Evolutionary conservation across 108 stramenopile species (phyloP), one percentile per base, ranked within the genome.

Genomic region (Nitzschia sp.): DNA sequence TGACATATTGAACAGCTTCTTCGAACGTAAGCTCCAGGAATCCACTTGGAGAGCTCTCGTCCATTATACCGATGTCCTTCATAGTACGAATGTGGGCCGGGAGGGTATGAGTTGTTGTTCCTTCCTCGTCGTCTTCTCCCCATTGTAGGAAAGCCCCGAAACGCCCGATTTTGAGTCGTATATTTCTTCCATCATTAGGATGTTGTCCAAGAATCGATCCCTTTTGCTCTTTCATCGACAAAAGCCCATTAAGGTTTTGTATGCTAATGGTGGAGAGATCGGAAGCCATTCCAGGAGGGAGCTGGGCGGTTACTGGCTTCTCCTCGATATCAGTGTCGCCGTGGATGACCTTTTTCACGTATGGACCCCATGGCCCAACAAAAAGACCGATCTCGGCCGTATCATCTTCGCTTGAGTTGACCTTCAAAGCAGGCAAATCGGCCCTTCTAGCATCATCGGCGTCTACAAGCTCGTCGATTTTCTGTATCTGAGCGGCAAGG

Each of bases 341-440:
- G 23, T 44, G 19, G 0, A 27, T 31, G 26, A 72, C 19, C 32
- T 78, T 78, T 53, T 78, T 65, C 9, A 82, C 66, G 60, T 75
- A 86, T 5, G 85, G 80, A 26, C 85, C 85, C 85, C 85, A 86
- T 0, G 85, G 85, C n/a, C 85, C 85, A 56, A 86, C 62, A 58
- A 80, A 86, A 2, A 86, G 57, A 38, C 79, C 76, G 36, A 80
- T 63, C 3, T 80, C 74, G 16, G 56, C 53, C 2, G 31, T 41
- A 31, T 55, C 73, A 15, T 31, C 15, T 3, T 64, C 60, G 0
- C 27, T 53, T 25, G 69, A 38, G 19, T 66, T 45, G 33, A 13
- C 30, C 16, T 31, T 32, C 19, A 86, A 68, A 19, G 69, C 35
- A 21, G 86, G 84, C 1, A 87, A 54, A 6, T 63, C n/a, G 25